Conservation (phyloP, 2,329 filamentous ascomycete species). For the Aspergillus sp. region DNA sequence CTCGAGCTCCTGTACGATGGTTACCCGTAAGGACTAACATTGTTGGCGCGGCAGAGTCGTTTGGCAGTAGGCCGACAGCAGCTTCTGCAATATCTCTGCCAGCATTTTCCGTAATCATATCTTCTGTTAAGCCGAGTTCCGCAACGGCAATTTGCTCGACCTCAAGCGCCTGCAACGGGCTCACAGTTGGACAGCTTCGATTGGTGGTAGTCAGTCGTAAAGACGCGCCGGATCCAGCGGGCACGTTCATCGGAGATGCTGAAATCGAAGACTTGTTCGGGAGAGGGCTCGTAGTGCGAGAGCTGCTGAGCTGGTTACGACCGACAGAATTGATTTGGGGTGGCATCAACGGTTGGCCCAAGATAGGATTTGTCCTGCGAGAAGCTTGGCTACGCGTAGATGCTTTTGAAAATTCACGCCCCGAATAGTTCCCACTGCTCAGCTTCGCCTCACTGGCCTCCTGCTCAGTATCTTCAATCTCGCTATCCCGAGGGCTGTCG, state of each 20-base stretch:
- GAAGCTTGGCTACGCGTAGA: slow-evolving; percentile 29
- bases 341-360: slow-evolving; percentile 29
- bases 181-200: slow-evolving; percentile 50
- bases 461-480: slow-evolving; percentile 56
- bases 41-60: slow-evolving; percentile 45
- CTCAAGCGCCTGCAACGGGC: slow-evolving; percentile 77
- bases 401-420: slow-evolving; percentile 33
- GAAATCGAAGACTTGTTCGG: slow-evolving; percentile 33
- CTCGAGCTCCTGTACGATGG: slow-evolving; percentile 77
- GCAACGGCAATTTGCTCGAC: slow-evolving; percentile 85
- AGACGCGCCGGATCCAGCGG: slow-evolving; percentile 30
- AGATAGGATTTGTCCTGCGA: slow-evolving; percentile 37
- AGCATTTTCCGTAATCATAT: slow-evolving; percentile 86
- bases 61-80: slow-evolving; percentile 62
- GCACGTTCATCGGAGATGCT: slow-evolving; percentile 36
- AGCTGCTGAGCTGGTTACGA: slow-evolving; percentile 27
- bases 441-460: slow-evolving; percentile 34
- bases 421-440: slow-evolving; percentile 41
- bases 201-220: slow-evolving; percentile 49
- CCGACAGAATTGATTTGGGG: slow-evolving; percentile 27
- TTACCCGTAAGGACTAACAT: slow-evolving; percentile 88
- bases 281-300: slow-evolving; percentile 33
- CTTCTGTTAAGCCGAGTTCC: slow-evolving; percentile 77
- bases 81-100: slow-evolving; percentile 76
- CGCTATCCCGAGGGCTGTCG: slow-evolving; percentile 62